Conservation (phyloP, 768 basidiomycete genomes). For the Heimioporus sp. region DNA sequence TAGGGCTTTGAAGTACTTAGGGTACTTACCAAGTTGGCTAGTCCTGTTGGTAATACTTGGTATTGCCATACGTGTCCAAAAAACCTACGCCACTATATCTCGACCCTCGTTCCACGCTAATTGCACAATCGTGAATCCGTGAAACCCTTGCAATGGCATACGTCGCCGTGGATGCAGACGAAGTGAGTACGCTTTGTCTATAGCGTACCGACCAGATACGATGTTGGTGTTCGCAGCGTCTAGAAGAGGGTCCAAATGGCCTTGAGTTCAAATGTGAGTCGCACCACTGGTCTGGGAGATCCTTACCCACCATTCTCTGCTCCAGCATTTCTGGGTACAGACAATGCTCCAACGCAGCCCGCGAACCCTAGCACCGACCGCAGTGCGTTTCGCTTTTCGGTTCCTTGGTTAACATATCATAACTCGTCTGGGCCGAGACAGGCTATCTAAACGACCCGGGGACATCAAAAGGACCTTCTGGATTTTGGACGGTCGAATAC, state of each 20-base stretch:
- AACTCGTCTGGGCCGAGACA: conserved; percentile 23
- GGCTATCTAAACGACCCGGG: conserved; percentile 64
- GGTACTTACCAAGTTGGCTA: too few relatives aligned
- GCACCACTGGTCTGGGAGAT: background rate
- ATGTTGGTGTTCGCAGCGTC: conserved; percentile 33
- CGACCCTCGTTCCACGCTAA: background rate
- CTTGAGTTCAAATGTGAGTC: conserved; percentile 70
- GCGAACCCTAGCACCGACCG: conserved; percentile 43
- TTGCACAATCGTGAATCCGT: background rate
- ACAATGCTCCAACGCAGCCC: conserved; percentile 25
- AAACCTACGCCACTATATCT: too few relatives aligned
- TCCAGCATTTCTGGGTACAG: conserved; percentile 55
- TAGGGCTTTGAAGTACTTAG: conserved; percentile 22
- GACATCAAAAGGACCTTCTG: conserved; percentile 44
- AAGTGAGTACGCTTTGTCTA: conserved; percentile 41
- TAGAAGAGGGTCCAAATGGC: conserved; percentile 67
- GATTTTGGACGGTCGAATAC: conserved; percentile 82
- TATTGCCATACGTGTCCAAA: too few relatives aligned
- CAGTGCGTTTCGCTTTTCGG: conserved; percentile 34
- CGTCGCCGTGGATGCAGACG: conserved; percentile 69
- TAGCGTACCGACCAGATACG: background rate
- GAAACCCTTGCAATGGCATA: conserved; percentile 52
- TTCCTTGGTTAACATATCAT: background rate
- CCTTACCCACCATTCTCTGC: background rate
- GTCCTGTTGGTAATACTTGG: too few relatives aligned